phyloP scores from a whole-genome alignment of 129 eudicot genomes.

The Glebionis coronaria region DNA sequence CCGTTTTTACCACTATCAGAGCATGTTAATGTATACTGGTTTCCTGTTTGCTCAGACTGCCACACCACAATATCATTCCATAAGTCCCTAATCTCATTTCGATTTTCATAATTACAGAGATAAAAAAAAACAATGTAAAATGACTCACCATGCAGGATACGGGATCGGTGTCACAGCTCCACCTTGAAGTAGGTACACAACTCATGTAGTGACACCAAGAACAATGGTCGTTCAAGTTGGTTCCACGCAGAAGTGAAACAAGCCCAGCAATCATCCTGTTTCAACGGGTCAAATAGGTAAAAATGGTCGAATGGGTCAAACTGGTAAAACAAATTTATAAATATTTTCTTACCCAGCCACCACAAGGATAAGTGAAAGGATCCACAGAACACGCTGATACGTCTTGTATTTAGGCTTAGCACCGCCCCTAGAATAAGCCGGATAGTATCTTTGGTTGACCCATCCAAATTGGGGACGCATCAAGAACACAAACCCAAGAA shows the following conservation, averaged over 20 bases:
- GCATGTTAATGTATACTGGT: slow-evolving; percentile 64
- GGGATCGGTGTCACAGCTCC: slow-evolving; percentile 64
- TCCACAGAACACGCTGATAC: slow-evolving; percentile 65
- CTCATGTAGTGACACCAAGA: slow-evolving; percentile 97
- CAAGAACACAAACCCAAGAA: slow-evolving; percentile 88
- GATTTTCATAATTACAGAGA: slow-evolving; percentile 31
- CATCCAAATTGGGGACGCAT: slow-evolving; percentile 86
- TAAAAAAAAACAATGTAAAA: background rate
- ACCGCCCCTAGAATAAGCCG: slow-evolving; percentile 33
- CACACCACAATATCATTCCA: slow-evolving; percentile 5
- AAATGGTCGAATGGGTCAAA: background rate
- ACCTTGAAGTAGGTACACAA: slow-evolving; percentile 82
- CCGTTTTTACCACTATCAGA: slow-evolving; percentile 53
- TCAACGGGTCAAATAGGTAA: slow-evolving; percentile 2
- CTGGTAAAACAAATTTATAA: background rate
- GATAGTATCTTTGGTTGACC: slow-evolving; percentile 66
- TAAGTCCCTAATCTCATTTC: background rate
- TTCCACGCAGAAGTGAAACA: slow-evolving; percentile 64
- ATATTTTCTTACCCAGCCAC: slow-evolving; percentile 52
- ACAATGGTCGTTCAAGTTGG: slow-evolving; percentile 65
- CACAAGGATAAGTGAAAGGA: slow-evolving; percentile 64
- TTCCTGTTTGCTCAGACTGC: slow-evolving; percentile 67
- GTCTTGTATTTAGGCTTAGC: slow-evolving; percentile 59
- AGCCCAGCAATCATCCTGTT: slow-evolving; percentile 60
- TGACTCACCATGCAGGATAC: slow-evolving; percentile 60